phyloP scores from a whole-genome alignment of 768 basidiomycete genomes.

The Termitomyces sp. region DNA sequence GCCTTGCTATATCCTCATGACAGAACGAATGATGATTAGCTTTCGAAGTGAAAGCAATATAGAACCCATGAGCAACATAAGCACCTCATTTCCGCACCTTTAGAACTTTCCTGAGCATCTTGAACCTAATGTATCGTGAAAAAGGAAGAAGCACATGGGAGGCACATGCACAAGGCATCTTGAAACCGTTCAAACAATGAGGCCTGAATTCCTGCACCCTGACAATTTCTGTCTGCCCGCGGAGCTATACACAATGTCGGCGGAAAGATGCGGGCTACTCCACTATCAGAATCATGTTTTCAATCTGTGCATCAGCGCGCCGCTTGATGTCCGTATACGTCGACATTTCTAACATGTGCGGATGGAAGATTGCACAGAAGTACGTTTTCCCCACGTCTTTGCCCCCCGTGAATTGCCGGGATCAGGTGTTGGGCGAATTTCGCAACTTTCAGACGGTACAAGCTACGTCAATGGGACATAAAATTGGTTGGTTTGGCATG shows the following conservation, averaged over 20 bases:
- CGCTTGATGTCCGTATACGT: background rate
- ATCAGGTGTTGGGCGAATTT: background rate
- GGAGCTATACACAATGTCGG: background rate
- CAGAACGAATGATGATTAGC: background rate
- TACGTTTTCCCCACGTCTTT: background rate
- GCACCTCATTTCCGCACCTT: background rate
- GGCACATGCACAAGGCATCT: background rate
- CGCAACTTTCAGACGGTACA: background rate
- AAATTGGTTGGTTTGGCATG: background rate
- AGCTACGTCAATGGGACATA: background rate
- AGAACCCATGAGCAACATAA: background rate
- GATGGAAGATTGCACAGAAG: background rate
- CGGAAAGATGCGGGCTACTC: slow-evolving; percentile 6
- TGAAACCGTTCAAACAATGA: background rate
- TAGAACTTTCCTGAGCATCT: background rate
- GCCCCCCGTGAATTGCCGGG: background rate
- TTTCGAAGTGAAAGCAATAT: background rate
- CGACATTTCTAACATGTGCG: no score
- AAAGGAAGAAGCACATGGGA: background rate
- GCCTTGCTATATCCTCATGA: background rate
- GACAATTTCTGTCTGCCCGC: background rate
- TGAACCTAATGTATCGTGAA: background rate
- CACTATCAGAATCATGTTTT: background rate
- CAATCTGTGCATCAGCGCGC: background rate
- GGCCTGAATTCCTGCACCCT: background rate